Percentiles rank a stretch among this genome's conserved stretches.
Evolutionary conservation across 441 rosid genomes (phyloP).

Genomic region (Pelargonium citronellum): DNA sequence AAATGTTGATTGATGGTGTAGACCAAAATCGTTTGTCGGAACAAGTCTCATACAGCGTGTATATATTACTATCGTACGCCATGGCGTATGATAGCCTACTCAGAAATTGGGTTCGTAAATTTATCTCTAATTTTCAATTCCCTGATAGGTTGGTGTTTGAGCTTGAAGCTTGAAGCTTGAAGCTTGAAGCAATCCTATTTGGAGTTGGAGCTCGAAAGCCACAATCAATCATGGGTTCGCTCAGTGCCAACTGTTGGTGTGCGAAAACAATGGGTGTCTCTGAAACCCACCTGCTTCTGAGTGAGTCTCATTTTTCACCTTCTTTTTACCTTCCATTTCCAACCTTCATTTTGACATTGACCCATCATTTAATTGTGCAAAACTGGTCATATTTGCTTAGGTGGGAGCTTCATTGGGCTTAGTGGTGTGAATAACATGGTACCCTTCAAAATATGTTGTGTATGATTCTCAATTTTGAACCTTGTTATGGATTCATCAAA

Average conservation of each 20-base stretch:
- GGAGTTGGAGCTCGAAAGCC: slow-evolving; percentile 11
- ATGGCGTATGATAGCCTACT: too few species aligned
- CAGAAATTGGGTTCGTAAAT: too few species aligned
- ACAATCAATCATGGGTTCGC: slow-evolving; percentile 37
- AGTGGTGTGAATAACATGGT: slow-evolving; percentile 20
- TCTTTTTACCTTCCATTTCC: neutral
- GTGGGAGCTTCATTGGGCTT: slow-evolving; percentile 23
- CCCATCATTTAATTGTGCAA: neutral
- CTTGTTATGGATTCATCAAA: neutral
- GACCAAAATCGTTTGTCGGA: too few species aligned
- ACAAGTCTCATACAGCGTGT: too few species aligned
- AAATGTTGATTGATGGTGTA: too few species aligned
- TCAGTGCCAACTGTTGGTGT: slow-evolving; percentile 29
- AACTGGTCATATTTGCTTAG: slow-evolving; percentile 12
- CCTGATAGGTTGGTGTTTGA: neutral
- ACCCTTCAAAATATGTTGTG: slow-evolving; percentile 23
- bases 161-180: neutral
- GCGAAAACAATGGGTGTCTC: slow-evolving; percentile 18
- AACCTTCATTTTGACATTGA: neutral
- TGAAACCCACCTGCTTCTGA: slow-evolving; percentile 17
- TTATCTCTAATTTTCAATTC: too few species aligned
- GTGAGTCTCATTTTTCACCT: slow-evolving; percentile 17
- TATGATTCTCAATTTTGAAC: slow-evolving; percentile 23
- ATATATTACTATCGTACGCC: too few species aligned
- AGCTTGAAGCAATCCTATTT: slow-evolving; percentile 7